A percentile compares a stretch with the other conserved stretches of the same genome.
These are phyloP conservation scores for Hypoxylon sp. DNA, from an alignment of 2,329 filamentous ascomycete genomes.

Conservation along the genomic window DNA sequence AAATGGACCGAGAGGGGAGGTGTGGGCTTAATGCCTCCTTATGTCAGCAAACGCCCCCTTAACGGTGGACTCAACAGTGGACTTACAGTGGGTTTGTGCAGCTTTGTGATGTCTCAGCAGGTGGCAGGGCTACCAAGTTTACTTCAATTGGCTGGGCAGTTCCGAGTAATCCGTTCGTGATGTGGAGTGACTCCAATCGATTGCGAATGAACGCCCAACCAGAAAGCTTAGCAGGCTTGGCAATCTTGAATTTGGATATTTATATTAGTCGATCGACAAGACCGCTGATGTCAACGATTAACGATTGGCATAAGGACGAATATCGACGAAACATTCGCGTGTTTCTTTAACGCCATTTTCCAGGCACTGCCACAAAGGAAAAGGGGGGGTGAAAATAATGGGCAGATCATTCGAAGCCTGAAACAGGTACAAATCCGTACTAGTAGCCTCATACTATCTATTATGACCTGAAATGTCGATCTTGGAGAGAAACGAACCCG, in stretches of 20 bases:
- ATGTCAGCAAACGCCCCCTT: slow-evolving; percentile 7
- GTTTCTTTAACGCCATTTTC: slow-evolving; percentile 8
- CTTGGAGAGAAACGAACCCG: background rate
- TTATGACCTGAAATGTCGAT: background rate
- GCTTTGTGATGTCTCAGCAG: background rate
- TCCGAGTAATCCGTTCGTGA: slow-evolving; percentile 33
- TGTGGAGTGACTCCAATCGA: slow-evolving; percentile 24
- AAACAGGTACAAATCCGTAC: slow-evolving; percentile 5
- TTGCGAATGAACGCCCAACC: slow-evolving; percentile 19
- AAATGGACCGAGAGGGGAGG: slow-evolving; percentile 4
- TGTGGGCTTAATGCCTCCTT: slow-evolving; percentile 13
- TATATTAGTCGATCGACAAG: slow-evolving; percentile 27
- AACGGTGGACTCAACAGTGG: background rate
- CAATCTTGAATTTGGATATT: slow-evolving; percentile 22
- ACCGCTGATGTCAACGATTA: slow-evolving; percentile 13
- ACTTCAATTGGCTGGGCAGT: slow-evolving; percentile 36
- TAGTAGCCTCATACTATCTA: slow-evolving; percentile 1
- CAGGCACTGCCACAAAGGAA: background rate
- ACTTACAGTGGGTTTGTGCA: too few relatives aligned
- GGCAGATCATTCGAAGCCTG: slow-evolving; percentile 12
- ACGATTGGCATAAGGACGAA: slow-evolving; percentile 6
- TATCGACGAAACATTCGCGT: slow-evolving; percentile 2
- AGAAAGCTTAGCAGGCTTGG: slow-evolving; percentile 41
- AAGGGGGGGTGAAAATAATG: background rate
- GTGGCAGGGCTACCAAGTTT: slow-evolving; percentile 17